Conservation (phyloP, 805 yeast species). For the Lipomyces orientalis region DNA sequence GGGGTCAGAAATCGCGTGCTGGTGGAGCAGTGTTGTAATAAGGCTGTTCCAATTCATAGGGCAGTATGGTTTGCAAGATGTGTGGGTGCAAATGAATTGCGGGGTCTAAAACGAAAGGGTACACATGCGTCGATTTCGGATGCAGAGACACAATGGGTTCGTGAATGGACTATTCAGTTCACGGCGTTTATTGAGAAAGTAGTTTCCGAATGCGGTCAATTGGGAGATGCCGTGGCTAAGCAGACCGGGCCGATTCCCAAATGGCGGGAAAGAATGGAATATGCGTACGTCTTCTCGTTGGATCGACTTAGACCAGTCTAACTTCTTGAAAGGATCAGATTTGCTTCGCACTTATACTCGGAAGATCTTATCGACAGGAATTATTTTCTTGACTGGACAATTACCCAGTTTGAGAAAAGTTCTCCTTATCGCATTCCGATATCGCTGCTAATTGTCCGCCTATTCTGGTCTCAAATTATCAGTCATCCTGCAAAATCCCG, state of each 20-base stretch:
- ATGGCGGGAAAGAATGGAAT: constrained; percentile 62
- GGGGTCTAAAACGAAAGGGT: constrained; percentile 61
- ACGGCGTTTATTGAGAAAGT: constrained; percentile 62
- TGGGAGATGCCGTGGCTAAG: constrained; percentile 4
- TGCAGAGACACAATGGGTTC: constrained; percentile 67
- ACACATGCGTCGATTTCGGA: constrained; percentile 37
- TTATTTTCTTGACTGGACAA: constrained; percentile 66
- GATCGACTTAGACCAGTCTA: neutral
- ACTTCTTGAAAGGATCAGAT: constrained; percentile 47
- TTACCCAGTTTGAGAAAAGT: constrained; percentile 56
- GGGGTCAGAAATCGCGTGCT: constrained; percentile 78
- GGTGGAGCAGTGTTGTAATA: constrained; percentile 71
- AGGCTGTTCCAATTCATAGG: constrained; percentile 73
- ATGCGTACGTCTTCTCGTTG: constrained; percentile 46
- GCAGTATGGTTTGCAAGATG: constrained; percentile 93
- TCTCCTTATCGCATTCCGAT: constrained; percentile 53
- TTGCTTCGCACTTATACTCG: constrained; percentile 68
- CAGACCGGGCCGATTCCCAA: constrained; percentile 29
- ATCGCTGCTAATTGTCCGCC: constrained; percentile 58
- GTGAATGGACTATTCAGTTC: constrained; percentile 90
- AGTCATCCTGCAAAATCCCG: constrained; percentile 63
- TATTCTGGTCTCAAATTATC: constrained; percentile 75
- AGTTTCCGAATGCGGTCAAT: constrained; percentile 52
- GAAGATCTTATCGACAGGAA: constrained; percentile 70
- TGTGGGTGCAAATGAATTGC: constrained; percentile 77